Evolutionary conservation across 345 rosid species (phyloP).

Genomic region (Bretschneidera sinensis): DNA sequence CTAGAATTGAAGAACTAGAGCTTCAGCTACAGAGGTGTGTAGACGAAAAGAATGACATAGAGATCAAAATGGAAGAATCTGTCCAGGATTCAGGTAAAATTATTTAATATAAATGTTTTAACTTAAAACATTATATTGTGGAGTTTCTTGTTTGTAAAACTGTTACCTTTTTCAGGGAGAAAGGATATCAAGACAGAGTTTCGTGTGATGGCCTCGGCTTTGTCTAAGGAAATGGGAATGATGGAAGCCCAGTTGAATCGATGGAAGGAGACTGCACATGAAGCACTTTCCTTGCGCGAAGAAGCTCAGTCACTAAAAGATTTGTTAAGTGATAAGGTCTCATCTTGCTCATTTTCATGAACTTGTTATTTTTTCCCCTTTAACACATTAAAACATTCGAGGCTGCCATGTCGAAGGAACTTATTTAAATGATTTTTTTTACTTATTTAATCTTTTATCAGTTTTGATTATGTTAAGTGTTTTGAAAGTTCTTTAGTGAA

Average conservation of each 20-base stretch:
- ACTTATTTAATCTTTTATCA: no score
- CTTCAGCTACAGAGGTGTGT: slow-evolving; percentile 66
- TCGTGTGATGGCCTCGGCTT: slow-evolving; percentile 82
- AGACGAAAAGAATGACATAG: slow-evolving; percentile 79
- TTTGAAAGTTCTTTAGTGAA: no score
- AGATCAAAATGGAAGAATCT: slow-evolving; percentile 80
- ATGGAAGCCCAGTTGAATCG: slow-evolving; percentile 89
- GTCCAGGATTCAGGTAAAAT: slow-evolving; percentile 73
- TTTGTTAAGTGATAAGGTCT: slow-evolving; percentile 65
- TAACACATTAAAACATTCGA: no score
- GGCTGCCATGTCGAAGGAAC: no score
- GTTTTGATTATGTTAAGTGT: no score
- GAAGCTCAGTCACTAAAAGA: slow-evolving; percentile 55
- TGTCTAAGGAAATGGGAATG: slow-evolving; percentile 90
- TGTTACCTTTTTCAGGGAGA: slow-evolving; percentile 52
- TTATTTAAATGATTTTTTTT: no score
- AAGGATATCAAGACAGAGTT: slow-evolving; percentile 83
- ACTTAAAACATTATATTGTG: neutral
- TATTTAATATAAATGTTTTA: neutral
- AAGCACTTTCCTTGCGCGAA: slow-evolving; percentile 64
- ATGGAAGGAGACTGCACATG: slow-evolving; percentile 85
- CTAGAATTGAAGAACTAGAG: slow-evolving; percentile 68
- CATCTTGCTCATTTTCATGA: neutral
- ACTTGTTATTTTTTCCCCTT: no score
- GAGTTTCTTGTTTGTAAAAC: slow-evolving; percentile 15